These are phyloP conservation scores for Chamaecyparis obtusa DNA, from an alignment of 75 land plant species.

Conservation along the genomic window DNA sequence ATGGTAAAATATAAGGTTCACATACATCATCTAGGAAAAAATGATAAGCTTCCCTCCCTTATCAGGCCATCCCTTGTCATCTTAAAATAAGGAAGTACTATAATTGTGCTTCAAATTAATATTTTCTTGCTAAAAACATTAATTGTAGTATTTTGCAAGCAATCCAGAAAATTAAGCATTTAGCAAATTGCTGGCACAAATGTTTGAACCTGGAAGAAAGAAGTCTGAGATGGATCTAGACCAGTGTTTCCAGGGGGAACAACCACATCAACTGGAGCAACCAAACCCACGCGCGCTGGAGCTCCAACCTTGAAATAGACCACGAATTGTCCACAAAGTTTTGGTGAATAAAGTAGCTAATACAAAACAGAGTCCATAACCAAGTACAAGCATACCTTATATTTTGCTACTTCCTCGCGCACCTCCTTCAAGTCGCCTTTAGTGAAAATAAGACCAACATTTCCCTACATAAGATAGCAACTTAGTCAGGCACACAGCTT, in stretches of 20 bases:
- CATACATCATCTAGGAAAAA: background rate
- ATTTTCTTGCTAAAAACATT: background rate
- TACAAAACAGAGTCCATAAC: background rate
- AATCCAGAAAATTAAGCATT: background rate
- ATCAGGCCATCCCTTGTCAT: background rate
- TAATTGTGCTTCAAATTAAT: background rate
- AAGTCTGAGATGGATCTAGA: slow-evolving; percentile 59
- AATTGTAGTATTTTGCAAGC: background rate
- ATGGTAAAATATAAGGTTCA: background rate
- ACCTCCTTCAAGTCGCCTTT: slow-evolving; percentile 65
- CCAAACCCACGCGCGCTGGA: slow-evolving; percentile 62
- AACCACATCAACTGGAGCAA: slow-evolving; percentile 57
- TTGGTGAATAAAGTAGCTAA: background rate
- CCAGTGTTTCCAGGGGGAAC: slow-evolving; percentile 68
- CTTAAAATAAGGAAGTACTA: background rate
- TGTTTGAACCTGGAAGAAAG: slow-evolving; percentile 53
- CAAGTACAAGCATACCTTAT: slow-evolving; percentile 27
- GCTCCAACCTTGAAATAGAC: slow-evolving; percentile 43
- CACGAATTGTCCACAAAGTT: background rate
- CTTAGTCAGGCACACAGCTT: background rate
- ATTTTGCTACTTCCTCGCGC: slow-evolving; percentile 53
- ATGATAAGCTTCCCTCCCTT: background rate
- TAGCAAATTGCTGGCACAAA: background rate
- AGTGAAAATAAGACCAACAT: slow-evolving; percentile 60
- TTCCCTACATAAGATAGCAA: slow-evolving; percentile 26